phyloP scores from a whole-genome alignment of 257 asterid genomes.

The Solanum appendiculatum region DNA sequence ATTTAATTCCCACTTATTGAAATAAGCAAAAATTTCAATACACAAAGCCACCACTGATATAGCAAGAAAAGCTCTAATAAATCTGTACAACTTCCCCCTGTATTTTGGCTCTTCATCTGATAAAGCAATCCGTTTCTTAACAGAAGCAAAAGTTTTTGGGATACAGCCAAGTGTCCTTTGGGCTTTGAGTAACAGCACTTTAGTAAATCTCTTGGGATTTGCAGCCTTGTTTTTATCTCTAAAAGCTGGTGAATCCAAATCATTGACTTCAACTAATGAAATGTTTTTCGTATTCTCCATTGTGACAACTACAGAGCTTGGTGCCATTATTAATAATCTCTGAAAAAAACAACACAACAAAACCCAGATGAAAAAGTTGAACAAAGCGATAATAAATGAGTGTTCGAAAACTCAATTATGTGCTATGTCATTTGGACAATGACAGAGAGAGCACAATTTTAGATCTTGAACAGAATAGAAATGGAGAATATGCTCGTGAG shows the following conservation, averaged over 20 bases:
- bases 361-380: conserved; percentile 5
- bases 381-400: conserved; percentile 7
- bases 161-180: conserved; percentile 44
- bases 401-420: not conserved
- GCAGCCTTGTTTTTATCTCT: conserved; percentile 53
- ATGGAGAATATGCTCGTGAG: conserved; percentile 1
- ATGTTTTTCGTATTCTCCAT: conserved; percentile 53
- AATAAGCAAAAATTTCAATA: conserved; percentile 57
- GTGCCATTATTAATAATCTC: conserved; percentile 38
- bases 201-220: conserved; percentile 58
- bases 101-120: conserved; percentile 69
- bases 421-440: not conserved
- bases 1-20: conserved; percentile 61
- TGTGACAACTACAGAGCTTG: conserved; percentile 62
- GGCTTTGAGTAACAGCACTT: conserved; percentile 59
- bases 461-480: conserved; percentile 33
- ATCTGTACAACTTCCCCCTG: conserved; percentile 56
- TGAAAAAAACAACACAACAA: conserved; percentile 5
- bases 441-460: not conserved
- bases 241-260: conserved; percentile 21
- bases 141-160: conserved; percentile 40
- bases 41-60: conserved; percentile 52
- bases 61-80: conserved; percentile 63
- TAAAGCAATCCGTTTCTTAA: conserved; percentile 60
- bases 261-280: conserved; percentile 39